These are phyloP conservation scores for Phytophthora foliorum DNA, from an alignment of 352 stramenopile species.

Conservation along the genomic window DNA sequence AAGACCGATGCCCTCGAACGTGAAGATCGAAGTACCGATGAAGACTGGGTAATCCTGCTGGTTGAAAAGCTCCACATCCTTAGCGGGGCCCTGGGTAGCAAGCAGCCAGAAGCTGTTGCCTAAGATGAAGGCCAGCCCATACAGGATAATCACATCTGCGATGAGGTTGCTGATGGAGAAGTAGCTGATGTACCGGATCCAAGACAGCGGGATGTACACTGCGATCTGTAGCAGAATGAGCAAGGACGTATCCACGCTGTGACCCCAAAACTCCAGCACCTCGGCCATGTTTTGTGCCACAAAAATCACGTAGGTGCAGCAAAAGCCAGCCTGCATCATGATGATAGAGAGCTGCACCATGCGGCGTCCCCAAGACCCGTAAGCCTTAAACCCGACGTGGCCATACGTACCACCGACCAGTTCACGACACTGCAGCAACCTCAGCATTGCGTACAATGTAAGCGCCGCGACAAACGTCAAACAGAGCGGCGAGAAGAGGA, in stretches of 20 bases:
- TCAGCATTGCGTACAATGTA: conserved; percentile 82
- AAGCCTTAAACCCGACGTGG: conserved; percentile 76
- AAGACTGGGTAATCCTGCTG: conserved; percentile 78
- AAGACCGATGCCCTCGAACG: conserved; percentile 86
- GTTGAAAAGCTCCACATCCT: conserved; percentile 79
- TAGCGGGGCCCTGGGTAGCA: conserved; percentile 47
- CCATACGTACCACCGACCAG: conserved; percentile 83
- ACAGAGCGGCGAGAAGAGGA: conserved; percentile 81
- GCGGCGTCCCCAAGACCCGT: conserved; percentile 68
- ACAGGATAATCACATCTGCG: conserved; percentile 87
- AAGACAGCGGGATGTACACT: conserved; percentile 83
- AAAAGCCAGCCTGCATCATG: conserved; percentile 87
- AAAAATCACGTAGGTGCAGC: conserved; percentile 89
- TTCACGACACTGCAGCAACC: conserved; percentile 73
- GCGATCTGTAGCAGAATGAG: conserved; percentile 81
- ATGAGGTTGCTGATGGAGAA: conserved; percentile 89
- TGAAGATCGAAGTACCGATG: conserved; percentile 84
- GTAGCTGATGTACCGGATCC: conserved; percentile 90
- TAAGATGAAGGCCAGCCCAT: conserved; percentile 78
- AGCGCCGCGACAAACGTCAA: conserved; percentile 69
- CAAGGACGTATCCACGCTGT: conserved; percentile 50
- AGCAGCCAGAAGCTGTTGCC: conserved; percentile 80
- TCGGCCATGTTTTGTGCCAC: conserved; percentile 82
- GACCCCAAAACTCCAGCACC: conserved; percentile 70
- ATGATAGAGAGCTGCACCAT: conserved; percentile 89